Evolutionary conservation across 1,284 basidiomycete species (phyloP), one percentile per base, ranked within the genome.

Genomic region (Apiotrichum gracile): DNA sequence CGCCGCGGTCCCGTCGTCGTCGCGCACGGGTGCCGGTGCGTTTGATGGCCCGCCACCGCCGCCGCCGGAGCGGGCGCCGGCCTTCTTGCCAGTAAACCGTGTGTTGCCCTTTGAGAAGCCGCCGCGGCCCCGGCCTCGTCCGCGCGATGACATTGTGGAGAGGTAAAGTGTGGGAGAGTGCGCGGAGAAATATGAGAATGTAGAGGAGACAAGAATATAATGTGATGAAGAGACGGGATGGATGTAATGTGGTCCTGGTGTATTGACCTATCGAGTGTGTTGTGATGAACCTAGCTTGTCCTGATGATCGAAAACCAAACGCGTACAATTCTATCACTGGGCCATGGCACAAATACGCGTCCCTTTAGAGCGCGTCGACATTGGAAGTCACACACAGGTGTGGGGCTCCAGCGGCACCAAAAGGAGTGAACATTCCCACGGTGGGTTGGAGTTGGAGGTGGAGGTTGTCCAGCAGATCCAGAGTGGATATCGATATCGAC

Each of bases 1-100:
- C 5, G 86, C 80, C 44, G 85, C 83, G 1, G 87, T 89, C 4
- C 88, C 91, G 63, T 94, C 91, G 54, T 93, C 89, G 66, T 89
- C 88, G 62, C 89, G 80, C 64, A 81, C 79, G 2, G 84, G 83
- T 14, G 78, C 80, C 39, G 55, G 67, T n/a, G 35, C 58, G 49
- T 47, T 67, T 69, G 61, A 49, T 27, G 2, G 43, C 35, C 39
- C 42, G 4, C 44, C 42, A 22, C 47, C 42, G 21, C 54, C 52
- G 19, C 44, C 44, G 13, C 58, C 59, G 35, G 49, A 52, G 17
- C 54, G 41, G 26, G 54, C 49, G 31, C 54, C 51, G 43, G 54
- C 54, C 42, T 66, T 60, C 48, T 66, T 68, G 40, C 69, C 69
- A 1, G 70, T 73, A 58, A 70, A 76, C 16, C 72, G 69, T 10